phyloP scores from a whole-genome alignment of 208 protist genomes.

The Balamuthia mandrillaris region DNA sequence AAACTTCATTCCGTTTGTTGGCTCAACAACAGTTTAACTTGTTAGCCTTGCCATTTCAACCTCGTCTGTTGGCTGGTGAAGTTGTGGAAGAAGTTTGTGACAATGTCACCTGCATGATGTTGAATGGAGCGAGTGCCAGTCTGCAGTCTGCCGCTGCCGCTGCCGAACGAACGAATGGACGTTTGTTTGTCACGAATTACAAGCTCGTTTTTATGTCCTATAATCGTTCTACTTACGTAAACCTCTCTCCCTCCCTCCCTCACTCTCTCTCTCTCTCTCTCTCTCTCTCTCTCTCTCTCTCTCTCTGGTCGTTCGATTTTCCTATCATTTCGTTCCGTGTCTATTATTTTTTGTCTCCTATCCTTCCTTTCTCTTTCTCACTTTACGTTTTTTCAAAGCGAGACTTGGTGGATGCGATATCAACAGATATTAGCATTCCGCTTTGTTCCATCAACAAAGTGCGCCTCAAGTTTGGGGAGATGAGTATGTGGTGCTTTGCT shows the following conservation, averaged over 20 bases:
- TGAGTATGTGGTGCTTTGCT: too few species aligned
- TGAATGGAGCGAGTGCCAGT: background rate
- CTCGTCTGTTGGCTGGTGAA: background rate
- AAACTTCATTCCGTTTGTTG: too few species aligned
- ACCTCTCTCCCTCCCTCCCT: background rate
- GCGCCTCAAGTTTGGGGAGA: too few species aligned
- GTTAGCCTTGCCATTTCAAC: background rate
- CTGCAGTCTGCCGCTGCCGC: background rate
- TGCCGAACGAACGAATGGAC: background rate
- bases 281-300: background rate
- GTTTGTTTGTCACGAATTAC: background rate
- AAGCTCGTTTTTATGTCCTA: slow-evolving; percentile 10
- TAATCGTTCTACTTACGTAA: background rate
- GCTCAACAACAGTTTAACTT: background rate
- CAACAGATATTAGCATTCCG: too few species aligned
- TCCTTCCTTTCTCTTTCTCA: too few species aligned
- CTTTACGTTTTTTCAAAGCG: too few species aligned
- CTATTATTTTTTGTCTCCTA: background rate
- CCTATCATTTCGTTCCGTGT: background rate
- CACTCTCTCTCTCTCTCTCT: background rate
- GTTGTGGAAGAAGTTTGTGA: background rate
- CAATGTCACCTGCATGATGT: background rate
- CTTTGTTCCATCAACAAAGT: too few species aligned
- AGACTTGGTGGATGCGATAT: too few species aligned
- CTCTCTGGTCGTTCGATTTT: background rate